Evolutionary conservation across 2,329 filamentous ascomycete species (phyloP).

Genomic region (Talaromyces pinophilus): DNA sequence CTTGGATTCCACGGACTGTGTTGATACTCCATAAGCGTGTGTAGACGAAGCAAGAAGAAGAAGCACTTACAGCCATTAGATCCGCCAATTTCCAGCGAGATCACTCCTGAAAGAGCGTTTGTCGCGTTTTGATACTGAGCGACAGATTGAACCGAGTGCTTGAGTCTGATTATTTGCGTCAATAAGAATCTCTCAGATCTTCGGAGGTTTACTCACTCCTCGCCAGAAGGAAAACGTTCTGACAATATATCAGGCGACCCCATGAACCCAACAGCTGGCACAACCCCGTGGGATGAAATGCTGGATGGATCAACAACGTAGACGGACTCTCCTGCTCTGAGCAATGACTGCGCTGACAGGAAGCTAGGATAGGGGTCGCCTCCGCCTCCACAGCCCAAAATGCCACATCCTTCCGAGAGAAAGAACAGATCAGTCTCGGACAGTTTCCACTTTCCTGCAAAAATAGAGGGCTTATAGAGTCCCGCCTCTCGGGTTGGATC

Average conservation of each 20-base stretch:
- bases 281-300: conserved; percentile 47
- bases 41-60: no score
- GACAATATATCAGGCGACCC: conserved; percentile 4
- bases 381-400: conserved; percentile 52
- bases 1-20: conserved; percentile 6
- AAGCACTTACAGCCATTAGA: background rate
- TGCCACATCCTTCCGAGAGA: conserved; percentile 52
- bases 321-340: conserved; percentile 44
- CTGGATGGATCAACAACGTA: conserved; percentile 46
- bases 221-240: conserved; percentile 4
- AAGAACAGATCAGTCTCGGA: conserved; percentile 49
- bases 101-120: background rate
- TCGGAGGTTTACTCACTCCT: background rate
- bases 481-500: no score
- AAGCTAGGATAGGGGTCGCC: conserved; percentile 50
- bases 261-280: conserved; percentile 11
- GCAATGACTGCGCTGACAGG: conserved; percentile 44
- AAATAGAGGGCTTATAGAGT: background rate
- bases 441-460: conserved; percentile 40
- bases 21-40: background rate
- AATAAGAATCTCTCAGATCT: no score
- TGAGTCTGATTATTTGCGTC: background rate
- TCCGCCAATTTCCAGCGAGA: background rate
- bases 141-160: background rate
- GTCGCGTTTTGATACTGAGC: background rate